Evolutionary conservation across 768 basidiomycete genomes (phyloP).

Genomic region (Mycena kentingensis): DNA sequence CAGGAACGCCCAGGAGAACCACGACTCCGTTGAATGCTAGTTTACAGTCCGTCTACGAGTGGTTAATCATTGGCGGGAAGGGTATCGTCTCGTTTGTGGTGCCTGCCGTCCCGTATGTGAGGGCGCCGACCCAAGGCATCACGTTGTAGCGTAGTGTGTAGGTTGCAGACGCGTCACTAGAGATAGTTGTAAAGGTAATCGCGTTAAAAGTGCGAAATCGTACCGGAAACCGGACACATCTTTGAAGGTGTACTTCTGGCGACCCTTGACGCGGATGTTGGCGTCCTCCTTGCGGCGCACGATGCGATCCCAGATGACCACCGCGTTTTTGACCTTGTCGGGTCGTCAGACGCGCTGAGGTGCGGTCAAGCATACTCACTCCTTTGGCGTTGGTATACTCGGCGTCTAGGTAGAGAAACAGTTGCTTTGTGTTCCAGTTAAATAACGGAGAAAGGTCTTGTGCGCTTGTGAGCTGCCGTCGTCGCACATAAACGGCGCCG

Average conservation of each 20-base stretch:
- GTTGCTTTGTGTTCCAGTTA: slow-evolving; percentile 96
- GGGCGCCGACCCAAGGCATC: slow-evolving; percentile 85
- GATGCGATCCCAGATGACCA: slow-evolving; percentile 93
- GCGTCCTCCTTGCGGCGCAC: slow-evolving; percentile 80
- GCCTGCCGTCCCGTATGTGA: slow-evolving; percentile 73
- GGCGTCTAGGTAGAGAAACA: slow-evolving; percentile 85
- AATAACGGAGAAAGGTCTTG: slow-evolving; percentile 84
- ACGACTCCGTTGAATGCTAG: too few relatives aligned
- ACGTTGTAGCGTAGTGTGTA: slow-evolving; percentile 85
- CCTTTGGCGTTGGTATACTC: slow-evolving; percentile 77
- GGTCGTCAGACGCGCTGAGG: slow-evolving; percentile 13
- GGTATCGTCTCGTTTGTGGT: slow-evolving; percentile 37
- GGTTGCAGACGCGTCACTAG: slow-evolving; percentile 66
- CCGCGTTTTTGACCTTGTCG: slow-evolving; percentile 64
- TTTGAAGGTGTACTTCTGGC: slow-evolving; percentile 88
- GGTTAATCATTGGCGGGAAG: slow-evolving; percentile 26
- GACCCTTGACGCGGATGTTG: slow-evolving; percentile 59
- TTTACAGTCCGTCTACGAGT: slow-evolving; percentile 12
- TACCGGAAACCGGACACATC: slow-evolving; percentile 34
- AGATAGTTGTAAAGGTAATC: slow-evolving; percentile 16
- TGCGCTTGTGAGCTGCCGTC: slow-evolving; percentile 1
- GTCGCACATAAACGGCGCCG: slow-evolving; percentile 10
- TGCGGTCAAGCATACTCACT: slow-evolving; percentile 59
- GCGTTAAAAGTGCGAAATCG: slow-evolving; percentile 9
- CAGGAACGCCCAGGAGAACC: too few relatives aligned